phyloP scores from a whole-genome alignment of 176 grass and related monocot species.

The Oryza rufipogon region DNA sequence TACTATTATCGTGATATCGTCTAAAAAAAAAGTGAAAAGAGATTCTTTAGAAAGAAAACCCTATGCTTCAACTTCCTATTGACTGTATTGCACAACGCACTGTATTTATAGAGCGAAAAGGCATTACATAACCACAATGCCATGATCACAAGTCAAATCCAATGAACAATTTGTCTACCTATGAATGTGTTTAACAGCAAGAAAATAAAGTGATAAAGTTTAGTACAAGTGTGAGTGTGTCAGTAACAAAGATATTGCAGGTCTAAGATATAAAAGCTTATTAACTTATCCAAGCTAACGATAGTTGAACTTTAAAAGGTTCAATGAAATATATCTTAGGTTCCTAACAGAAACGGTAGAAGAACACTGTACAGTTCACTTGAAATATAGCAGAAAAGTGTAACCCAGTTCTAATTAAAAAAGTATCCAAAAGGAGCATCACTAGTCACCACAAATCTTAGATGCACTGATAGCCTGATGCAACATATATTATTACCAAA shows the following conservation, averaged over 20 bases:
- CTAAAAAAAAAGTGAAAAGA: not conserved
- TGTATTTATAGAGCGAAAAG: not conserved
- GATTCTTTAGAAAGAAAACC: not conserved
- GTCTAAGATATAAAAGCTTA: not conserved
- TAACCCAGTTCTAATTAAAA: not conserved
- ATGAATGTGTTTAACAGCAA: not conserved
- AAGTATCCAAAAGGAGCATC: not conserved
- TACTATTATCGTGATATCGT: not conserved
- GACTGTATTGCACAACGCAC: not conserved
- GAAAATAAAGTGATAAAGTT: not conserved
- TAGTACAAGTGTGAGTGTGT: not conserved
- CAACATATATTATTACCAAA: not conserved
- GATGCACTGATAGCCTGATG: not conserved
- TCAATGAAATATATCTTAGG: not conserved
- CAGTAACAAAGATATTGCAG: not conserved
- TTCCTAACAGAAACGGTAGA: conserved; percentile 1
- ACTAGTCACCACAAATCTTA: not conserved
- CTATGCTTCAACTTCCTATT: not conserved
- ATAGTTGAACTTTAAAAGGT: not conserved
- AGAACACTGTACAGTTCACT: not conserved
- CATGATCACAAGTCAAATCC: not conserved
- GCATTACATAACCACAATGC: not conserved
- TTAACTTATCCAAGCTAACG: not conserved
- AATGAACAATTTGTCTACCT: too few species aligned
- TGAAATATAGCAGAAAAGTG: not conserved